Evolutionary conservation across 2,329 filamentous ascomycete species (phyloP).

Genomic region (Xylaria sp.): DNA sequence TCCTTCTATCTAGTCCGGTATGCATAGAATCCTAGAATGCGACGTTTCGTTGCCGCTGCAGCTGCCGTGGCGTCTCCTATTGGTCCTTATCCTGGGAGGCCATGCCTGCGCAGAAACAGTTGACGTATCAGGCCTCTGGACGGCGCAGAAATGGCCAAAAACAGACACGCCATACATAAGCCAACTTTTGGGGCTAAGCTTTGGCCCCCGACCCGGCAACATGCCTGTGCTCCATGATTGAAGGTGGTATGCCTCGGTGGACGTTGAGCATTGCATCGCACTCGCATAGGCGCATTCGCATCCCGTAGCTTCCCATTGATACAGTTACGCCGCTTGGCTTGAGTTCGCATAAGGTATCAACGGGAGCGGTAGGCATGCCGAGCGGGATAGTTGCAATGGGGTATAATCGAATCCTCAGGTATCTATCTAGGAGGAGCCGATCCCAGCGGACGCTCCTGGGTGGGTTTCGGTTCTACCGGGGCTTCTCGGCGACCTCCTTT

Average conservation of each 20-base stretch:
- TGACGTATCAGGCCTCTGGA: slow-evolving; percentile 32
- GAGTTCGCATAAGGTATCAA: slow-evolving; percentile 1
- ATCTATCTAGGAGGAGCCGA: slow-evolving; percentile 12
- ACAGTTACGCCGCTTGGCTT: slow-evolving; percentile 6
- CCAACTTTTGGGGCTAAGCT: slow-evolving; percentile 23
- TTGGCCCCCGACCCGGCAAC: slow-evolving; percentile 13
- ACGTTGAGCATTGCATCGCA: slow-evolving; percentile 5
- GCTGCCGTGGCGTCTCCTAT: slow-evolving; percentile 25
- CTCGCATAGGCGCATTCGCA: slow-evolving; percentile 15
- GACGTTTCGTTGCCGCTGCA: slow-evolving; percentile 28
- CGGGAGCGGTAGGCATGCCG: background rate
- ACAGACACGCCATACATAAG: slow-evolving; percentile 20
- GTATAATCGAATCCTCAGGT: slow-evolving; percentile 7
- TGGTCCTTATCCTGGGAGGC: slow-evolving; percentile 10
- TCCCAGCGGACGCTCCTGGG: background rate
- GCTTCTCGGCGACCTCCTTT: slow-evolving; percentile 9
- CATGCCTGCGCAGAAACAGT: slow-evolving; percentile 28
- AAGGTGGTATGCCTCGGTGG: slow-evolving; percentile 8
- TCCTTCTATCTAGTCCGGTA: slow-evolving; percentile 11
- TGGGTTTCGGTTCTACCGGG: slow-evolving; percentile 5
- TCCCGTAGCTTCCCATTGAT: slow-evolving; percentile 6
- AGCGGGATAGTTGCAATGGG: slow-evolving; percentile 10
- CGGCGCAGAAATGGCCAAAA: slow-evolving; percentile 32
- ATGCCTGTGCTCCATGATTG: background rate
- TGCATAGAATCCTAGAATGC: slow-evolving; percentile 35